Conservation (phyloP, 2,329 filamentous ascomycete species). For the Colletotrichum chrysophilum region DNA sequence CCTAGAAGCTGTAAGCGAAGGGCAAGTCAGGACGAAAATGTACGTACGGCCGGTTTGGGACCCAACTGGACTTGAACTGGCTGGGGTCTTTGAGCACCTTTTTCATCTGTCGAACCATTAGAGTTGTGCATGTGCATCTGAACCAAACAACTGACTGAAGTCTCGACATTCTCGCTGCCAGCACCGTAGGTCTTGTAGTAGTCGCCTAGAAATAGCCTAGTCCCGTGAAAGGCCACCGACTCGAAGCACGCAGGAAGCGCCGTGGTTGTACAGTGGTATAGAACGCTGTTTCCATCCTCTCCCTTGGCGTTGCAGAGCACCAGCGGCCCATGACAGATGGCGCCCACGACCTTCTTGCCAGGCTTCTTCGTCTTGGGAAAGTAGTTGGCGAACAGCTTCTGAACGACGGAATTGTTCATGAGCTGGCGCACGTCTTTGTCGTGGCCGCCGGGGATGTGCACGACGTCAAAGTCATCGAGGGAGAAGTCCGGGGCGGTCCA, state of each 20-base stretch:
- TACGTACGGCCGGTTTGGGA: constrained; percentile 4
- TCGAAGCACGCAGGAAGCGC: constrained; percentile 55
- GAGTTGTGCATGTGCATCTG: not conserved
- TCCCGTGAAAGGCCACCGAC: constrained; percentile 53
- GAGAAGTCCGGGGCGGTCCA: constrained; percentile 51
- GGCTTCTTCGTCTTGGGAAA: constrained; percentile 53
- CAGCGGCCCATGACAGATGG: constrained; percentile 60
- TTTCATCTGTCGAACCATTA: constrained; percentile 37
- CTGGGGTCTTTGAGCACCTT: constrained; percentile 45
- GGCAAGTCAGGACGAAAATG: not conserved
- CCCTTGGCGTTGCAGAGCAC: constrained; percentile 48
- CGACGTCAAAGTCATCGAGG: constrained; percentile 50
- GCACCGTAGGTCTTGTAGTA: constrained; percentile 63
- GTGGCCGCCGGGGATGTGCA: constrained; percentile 58
- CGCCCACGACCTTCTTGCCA: constrained; percentile 47
- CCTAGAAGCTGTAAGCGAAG: constrained; percentile 28
- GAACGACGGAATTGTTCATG: constrained; percentile 51
- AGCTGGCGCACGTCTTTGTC: constrained; percentile 57
- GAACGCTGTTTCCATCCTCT: constrained; percentile 47
- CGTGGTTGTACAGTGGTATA: constrained; percentile 53
- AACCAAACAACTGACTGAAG: constrained; percentile 39
- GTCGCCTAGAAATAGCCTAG: constrained; percentile 53
- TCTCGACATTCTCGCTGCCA: constrained; percentile 53
- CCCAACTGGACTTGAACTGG: constrained; percentile 51
- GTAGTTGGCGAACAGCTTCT: constrained; percentile 48